A percentile compares a stretch with the other conserved stretches of the same genome.
phyloP scores from a whole-genome alignment of 306 rosid species.

The cucumber (Cucumis sativus) region DNA sequence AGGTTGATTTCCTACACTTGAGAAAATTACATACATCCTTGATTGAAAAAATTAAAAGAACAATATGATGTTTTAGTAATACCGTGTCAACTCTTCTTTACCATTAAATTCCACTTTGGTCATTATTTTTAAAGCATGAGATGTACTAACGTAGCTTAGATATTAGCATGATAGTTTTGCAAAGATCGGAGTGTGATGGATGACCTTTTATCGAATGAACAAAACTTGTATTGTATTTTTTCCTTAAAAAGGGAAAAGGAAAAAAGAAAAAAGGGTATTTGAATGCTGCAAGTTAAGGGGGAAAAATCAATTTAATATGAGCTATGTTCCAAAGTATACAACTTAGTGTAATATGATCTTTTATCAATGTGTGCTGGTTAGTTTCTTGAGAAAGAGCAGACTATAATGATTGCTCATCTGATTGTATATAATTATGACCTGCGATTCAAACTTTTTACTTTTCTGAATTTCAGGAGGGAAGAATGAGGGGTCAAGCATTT shows the following conservation, averaged over 20 bases:
- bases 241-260: too few relatives aligned
- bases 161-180: not conserved
- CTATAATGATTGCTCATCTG: not conserved
- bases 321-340: not conserved
- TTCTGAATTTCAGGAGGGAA: conserved; percentile 72
- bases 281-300: not conserved
- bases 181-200: not conserved
- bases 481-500: conserved; percentile 98
- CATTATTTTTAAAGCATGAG: not conserved
- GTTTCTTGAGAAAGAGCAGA: not conserved
- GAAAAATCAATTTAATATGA: not conserved
- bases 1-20: not conserved
- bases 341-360: not conserved
- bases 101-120: not conserved
- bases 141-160: not conserved
- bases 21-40: not conserved
- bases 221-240: too few relatives aligned
- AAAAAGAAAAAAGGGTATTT: not conserved
- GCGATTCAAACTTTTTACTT: not conserved
- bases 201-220: not conserved
- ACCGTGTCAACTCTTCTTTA: not conserved
- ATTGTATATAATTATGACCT: not conserved
- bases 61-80: not conserved
- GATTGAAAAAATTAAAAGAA: not conserved
- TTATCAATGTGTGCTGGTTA: too few relatives aligned